phyloP scores from a whole-genome alignment of 495 filamentous ascomycete genomes.

The Hyaloscypha bicolor region DNA sequence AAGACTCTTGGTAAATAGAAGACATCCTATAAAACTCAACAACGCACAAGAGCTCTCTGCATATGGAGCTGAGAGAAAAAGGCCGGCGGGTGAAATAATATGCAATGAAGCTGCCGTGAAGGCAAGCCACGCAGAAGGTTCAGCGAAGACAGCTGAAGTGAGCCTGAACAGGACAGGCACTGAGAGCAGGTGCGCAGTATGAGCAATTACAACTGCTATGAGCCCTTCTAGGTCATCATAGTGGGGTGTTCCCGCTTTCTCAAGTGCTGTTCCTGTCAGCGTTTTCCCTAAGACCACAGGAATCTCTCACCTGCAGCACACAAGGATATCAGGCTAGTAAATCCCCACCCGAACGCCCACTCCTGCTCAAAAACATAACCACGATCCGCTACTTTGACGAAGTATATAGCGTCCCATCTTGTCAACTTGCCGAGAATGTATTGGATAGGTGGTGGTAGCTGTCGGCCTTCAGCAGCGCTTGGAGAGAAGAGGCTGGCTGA shows the following conservation, averaged over 20 bases:
- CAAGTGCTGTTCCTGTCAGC: conserved; percentile 22
- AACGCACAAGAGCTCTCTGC: conserved; percentile 80
- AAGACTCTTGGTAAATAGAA: conserved; percentile 65
- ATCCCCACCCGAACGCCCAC: conserved; percentile 80
- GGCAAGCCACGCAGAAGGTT: conserved; percentile 47
- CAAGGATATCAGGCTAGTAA: conserved; percentile 22
- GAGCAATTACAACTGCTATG: conserved; percentile 60
- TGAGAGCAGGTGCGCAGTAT: conserved; percentile 66
- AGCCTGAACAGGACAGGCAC: conserved; percentile 63
- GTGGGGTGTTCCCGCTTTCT: conserved; percentile 10
- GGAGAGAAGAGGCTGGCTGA: conserved; percentile 67
- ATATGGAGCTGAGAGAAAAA: conserved; percentile 90
- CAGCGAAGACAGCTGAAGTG: conserved; percentile 34
- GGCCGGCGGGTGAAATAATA: conserved; percentile 80
- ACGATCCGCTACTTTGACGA: conserved; percentile 62
- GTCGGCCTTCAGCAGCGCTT: conserved; percentile 47
- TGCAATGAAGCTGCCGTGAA: conserved; percentile 73
- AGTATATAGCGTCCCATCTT: conserved; percentile 95
- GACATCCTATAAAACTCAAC: conserved; percentile 72
- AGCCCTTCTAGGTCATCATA: conserved; percentile 31
- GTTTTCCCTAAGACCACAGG: neutral
- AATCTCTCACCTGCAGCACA: conserved; percentile 20
- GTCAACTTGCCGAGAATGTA: conserved; percentile 55
- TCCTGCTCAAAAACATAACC: conserved; percentile 92
- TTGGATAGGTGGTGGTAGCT: conserved; percentile 61